Conservation (phyloP, 768 basidiomycete genomes). For the Suillus brevipes region DNA sequence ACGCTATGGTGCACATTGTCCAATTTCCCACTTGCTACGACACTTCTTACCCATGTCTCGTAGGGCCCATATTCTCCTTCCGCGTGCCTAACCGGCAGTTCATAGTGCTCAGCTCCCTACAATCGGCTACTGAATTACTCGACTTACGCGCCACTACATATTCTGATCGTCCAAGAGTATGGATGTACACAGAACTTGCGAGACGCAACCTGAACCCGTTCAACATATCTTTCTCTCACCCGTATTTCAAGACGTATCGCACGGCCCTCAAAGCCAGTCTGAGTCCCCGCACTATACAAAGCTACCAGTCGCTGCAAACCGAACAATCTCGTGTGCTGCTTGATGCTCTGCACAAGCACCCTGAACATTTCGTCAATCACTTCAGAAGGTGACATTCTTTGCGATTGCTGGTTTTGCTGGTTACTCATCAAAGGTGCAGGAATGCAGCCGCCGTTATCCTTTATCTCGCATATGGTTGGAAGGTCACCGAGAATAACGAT, state of each 20-base stretch:
- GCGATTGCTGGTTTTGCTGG: not conserved
- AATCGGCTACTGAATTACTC: not conserved
- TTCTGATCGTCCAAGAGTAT: conserved; percentile 1
- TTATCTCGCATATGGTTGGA: conserved; percentile 2
- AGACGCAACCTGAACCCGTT: not conserved
- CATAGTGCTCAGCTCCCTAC: not conserved
- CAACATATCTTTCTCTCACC: not conserved
- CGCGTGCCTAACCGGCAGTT: not conserved
- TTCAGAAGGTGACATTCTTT: not conserved
- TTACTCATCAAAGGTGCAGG: not conserved
- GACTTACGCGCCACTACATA: not conserved
- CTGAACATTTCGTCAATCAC: not conserved
- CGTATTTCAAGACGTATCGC: conserved; percentile 2
- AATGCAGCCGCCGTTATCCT: not conserved
- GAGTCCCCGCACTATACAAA: not conserved
- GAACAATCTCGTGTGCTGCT: not conserved
- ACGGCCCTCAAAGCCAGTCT: not conserved
- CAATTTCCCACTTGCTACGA: not conserved
- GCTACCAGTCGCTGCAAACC: not conserved
- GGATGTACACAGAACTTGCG: conserved; percentile 3
- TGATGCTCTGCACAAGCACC: not conserved
- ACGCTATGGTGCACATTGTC: not conserved
- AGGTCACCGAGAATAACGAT: not conserved
- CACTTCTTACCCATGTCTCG: not conserved
- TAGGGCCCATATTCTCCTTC: conserved; percentile 3